Base-by-base conservation (phyloP, 2,329 filamentous ascomycete genomes). In the Pseudocercospora fuligena region DNA sequence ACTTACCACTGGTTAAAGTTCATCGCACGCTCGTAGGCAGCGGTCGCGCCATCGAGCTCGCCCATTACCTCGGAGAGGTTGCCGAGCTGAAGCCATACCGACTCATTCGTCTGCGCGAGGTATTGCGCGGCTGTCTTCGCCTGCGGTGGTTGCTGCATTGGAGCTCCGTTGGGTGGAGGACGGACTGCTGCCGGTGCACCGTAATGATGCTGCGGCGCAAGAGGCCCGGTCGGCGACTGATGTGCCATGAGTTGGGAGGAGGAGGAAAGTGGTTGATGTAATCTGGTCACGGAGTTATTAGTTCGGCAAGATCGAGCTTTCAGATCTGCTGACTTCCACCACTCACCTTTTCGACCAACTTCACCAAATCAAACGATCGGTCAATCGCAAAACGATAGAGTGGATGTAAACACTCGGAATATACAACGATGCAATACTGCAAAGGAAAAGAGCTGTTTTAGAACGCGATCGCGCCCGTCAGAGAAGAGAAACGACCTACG, bases 21-120 rank as follows among this genome's bases (percentile, higher is more conserved):
- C 68, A 98, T 86, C 49, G 94, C 95, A 78, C 92, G 90, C 80
- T 98, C 93, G 79, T 97, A 99, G 53, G 94, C 92, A 72, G 88
- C 85, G 84, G 95, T 92, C 60, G 94, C 94, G 76, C 94, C 92
- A 68, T 98, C 94, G 51, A 92, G 85, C 75, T 95, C 92, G 71
- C 92, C 92, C 82, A 97, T 88, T 73, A 95, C 83, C 82, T 99
- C 94, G 23, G 92, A 92, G 69, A 97, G 86, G 74, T 89, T 92
- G 43, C 94, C 94, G 73, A 98, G 91, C 78, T 95, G 92, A 76
- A 97, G 86, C 94, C 94, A 98, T 63, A 97, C 89, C 58, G 87
- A 86, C 81, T 98, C 94, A 75, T 97, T 98, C 76, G 94, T 87
- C 6, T 88, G 84, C 5, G 88, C 85, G 61, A 97, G 88, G 77